A percentile compares a stretch with the other conserved stretches of the same genome.
Evolutionary conservation across 108 stramenopile species (phyloP).

Genomic region (Conticribra guillardii): DNA sequence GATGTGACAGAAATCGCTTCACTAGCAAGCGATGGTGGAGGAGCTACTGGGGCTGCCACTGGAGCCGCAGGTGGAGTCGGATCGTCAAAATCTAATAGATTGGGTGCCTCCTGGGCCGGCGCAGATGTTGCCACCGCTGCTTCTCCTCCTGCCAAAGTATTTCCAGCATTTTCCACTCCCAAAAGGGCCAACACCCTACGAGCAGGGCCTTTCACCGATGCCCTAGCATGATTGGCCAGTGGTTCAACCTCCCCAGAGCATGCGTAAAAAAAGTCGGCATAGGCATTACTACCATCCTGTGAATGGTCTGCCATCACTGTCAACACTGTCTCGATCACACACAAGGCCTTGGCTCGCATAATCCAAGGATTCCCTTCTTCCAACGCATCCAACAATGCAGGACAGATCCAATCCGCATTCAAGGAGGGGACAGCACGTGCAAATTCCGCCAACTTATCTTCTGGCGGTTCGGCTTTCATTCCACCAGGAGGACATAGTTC

Average conservation of each 20-base stretch:
- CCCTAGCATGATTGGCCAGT: constrained; percentile 65
- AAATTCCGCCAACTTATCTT: constrained; percentile 85
- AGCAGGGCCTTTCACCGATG: constrained; percentile 74
- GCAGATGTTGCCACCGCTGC: constrained; percentile 48
- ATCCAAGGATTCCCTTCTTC: constrained; percentile 93
- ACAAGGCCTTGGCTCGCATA: constrained; percentile 87
- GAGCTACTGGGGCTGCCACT: constrained; percentile 23
- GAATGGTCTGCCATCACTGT: constrained; percentile 38
- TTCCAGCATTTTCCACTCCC: constrained; percentile 52
- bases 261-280: constrained; percentile 84
- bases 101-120: constrained; percentile 55
- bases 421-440: constrained; percentile 71
- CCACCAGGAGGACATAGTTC: constrained; percentile 95
- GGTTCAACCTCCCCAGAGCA: constrained; percentile 80
- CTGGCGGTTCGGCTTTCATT: constrained; percentile 91
- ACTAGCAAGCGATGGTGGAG: constrained; percentile 17
- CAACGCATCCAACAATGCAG: constrained; percentile 81
- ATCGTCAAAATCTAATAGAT: constrained; percentile 82
- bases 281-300: constrained; percentile 59
- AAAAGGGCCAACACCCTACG: constrained; percentile 65
- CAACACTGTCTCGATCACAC: constrained; percentile 83
- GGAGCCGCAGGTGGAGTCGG: constrained; percentile 24
- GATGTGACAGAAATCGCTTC: constrained; percentile 1
- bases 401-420: constrained; percentile 88
- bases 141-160: constrained; percentile 6